Conservation (phyloP, 768 basidiomycete genomes). For the Mycena rebaudengoi region DNA sequence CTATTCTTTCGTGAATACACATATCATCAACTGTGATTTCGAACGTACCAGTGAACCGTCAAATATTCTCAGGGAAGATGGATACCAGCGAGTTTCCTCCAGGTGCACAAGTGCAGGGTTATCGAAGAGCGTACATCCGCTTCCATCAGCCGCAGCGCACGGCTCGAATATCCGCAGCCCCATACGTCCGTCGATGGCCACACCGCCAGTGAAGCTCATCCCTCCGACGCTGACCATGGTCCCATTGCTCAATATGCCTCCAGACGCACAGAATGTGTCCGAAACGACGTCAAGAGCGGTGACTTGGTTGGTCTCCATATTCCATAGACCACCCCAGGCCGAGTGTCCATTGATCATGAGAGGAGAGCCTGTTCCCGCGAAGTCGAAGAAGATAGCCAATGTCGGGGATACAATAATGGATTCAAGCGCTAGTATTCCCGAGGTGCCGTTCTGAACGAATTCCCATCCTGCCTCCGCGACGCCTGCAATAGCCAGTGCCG, state of each 20-base stretch:
- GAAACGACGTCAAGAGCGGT: conserved; percentile 35
- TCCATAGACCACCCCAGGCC: conserved; percentile 35
- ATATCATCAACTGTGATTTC: conserved; percentile 29
- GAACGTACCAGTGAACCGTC: conserved; percentile 32
- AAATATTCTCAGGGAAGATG: conserved; percentile 37
- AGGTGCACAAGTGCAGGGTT: conserved; percentile 33
- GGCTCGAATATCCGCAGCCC: conserved; percentile 41
- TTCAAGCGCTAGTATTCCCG: conserved; percentile 35
- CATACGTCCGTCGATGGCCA: conserved; percentile 14
- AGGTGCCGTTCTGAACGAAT: conserved; percentile 35
- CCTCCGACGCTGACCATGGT: conserved; percentile 35
- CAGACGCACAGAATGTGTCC: conserved; percentile 43
- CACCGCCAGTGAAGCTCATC: neutral
- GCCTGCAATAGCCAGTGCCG: too few species aligned
- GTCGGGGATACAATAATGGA: conserved; percentile 37
- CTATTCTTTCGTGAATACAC: conserved; percentile 17
- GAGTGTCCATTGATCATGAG: conserved; percentile 39
- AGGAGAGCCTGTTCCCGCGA: neutral
- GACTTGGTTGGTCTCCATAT: conserved; percentile 30
- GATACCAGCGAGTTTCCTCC: conserved; percentile 37
- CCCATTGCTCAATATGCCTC: conserved; percentile 42
- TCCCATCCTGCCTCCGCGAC: conserved; percentile 29
- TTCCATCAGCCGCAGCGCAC: conserved; percentile 32
- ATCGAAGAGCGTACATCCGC: conserved; percentile 38
- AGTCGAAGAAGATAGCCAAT: conserved; percentile 32